A percentile compares a stretch with the other conserved stretches of the same genome.
phyloP scores from a whole-genome alignment of 768 basidiomycete species.

The Flagelloscypha sp. region DNA sequence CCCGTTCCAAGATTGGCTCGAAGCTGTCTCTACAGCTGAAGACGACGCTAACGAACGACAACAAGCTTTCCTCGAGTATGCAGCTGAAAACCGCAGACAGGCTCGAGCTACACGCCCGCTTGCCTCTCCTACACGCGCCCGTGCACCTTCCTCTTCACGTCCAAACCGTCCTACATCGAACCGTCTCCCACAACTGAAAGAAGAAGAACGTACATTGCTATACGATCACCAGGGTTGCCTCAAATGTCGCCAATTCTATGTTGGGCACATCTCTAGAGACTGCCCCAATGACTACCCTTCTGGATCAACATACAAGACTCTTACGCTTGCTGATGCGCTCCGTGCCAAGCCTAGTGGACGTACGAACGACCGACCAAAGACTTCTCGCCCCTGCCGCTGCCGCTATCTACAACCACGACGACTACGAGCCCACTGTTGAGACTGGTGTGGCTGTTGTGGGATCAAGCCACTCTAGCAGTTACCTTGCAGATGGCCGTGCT shows the following conservation, averaged over 20 bases:
- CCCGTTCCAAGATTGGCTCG: conserved; percentile 8
- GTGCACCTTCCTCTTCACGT: neutral
- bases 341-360: neutral
- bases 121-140: neutral
- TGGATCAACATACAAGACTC: conserved; percentile 8
- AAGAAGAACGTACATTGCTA: conserved; percentile 9
- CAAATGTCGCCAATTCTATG: conserved; percentile 15
- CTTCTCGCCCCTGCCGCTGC: neutral
- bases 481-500: conserved; percentile 7
- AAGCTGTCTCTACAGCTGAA: conserved; percentile 2
- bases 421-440: conserved; percentile 8
- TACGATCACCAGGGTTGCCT: conserved; percentile 14
- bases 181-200: conserved; percentile 5
- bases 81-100: neutral
- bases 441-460: conserved; percentile 4
- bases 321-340: conserved; percentile 6
- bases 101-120: neutral
- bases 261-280: conserved; percentile 7
- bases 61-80: neutral
- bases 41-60: conserved; percentile 1
- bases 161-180: neutral
- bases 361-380: neutral
- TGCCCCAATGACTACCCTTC: conserved; percentile 17
- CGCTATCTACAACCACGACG: conserved; percentile 4
- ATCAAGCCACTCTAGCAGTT: conserved; percentile 11